These are phyloP conservation scores for Arabidopsis hybrid DNA, from an alignment of 441 rosid species.

Conservation along the genomic window DNA sequence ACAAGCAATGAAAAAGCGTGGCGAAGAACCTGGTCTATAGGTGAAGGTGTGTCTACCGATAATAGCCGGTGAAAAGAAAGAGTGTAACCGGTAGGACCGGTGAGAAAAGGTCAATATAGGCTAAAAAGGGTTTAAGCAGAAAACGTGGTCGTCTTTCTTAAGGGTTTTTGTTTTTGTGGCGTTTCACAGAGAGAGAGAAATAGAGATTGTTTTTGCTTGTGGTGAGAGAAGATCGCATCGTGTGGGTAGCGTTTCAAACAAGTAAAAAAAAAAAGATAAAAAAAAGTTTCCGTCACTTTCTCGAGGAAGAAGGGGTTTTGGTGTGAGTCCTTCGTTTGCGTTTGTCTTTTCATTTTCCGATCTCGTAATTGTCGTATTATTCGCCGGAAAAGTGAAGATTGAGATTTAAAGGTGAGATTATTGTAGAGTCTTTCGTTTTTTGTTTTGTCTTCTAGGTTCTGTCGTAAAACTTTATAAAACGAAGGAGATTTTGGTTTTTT, in stretches of 20 bases:
- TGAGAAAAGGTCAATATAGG: slow-evolving; percentile 32
- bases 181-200: slow-evolving; percentile 24
- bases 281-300: slow-evolving; percentile 38
- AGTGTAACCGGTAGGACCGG: slow-evolving; percentile 36
- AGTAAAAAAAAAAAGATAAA: slow-evolving; percentile 24
- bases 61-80: slow-evolving; percentile 33
- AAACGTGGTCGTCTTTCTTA: slow-evolving; percentile 33
- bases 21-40: slow-evolving; percentile 23
- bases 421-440: neutral
- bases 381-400: slow-evolving; percentile 20
- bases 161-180: slow-evolving; percentile 38
- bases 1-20: slow-evolving; percentile 30
- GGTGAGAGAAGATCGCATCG: slow-evolving; percentile 45
- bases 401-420: slow-evolving; percentile 15
- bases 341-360: slow-evolving; percentile 16
- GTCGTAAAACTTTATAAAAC: neutral
- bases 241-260: slow-evolving; percentile 47
- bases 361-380: slow-evolving; percentile 38
- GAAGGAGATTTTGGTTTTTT: neutral
- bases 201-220: slow-evolving; percentile 30
- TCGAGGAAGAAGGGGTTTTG: slow-evolving; percentile 32
- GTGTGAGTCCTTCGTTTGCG: slow-evolving; percentile 26
- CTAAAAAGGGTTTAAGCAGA: slow-evolving; percentile 44
- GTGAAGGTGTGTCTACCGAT: slow-evolving; percentile 20
- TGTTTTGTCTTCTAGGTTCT: neutral